Percentiles rank a stretch among this genome's conserved stretches.
These are phyloP conservation scores for Nosema muscidifuracis DNA, from an alignment of 371 early-diverging fungal species.

Conservation along the genomic window DNA sequence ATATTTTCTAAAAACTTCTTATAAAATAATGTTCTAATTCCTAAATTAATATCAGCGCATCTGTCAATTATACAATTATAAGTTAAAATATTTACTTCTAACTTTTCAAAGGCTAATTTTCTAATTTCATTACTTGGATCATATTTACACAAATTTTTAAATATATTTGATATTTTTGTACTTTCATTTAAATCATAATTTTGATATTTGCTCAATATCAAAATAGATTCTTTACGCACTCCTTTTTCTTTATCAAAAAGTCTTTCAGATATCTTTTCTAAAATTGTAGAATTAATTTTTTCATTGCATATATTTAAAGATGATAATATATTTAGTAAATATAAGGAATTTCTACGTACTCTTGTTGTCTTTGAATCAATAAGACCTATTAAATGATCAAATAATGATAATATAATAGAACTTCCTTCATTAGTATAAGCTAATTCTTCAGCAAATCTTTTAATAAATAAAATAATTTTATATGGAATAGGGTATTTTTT, in stretches of 20 bases:
- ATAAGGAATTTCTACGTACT: slow-evolving; percentile 30
- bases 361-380: slow-evolving; percentile 19
- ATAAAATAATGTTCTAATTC: slow-evolving; percentile 50
- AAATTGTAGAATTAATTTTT: not conserved
- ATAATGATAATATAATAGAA: not conserved
- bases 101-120: slow-evolving; percentile 17
- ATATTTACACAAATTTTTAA: slow-evolving; percentile 48
- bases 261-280: slow-evolving; percentile 42
- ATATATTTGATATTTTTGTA: slow-evolving; percentile 17
- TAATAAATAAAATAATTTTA: slow-evolving; percentile 30
- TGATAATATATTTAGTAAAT: slow-evolving; percentile 13
- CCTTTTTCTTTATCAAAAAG: slow-evolving; percentile 54
- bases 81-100: slow-evolving; percentile 30
- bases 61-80: slow-evolving; percentile 37
- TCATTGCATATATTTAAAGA: not conserved
- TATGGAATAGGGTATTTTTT: slow-evolving; percentile 29
- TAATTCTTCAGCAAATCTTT: slow-evolving; percentile 26
- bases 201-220: slow-evolving; percentile 36
- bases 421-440: not conserved
- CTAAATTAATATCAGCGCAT: slow-evolving; percentile 38
- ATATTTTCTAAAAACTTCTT: slow-evolving; percentile 25
- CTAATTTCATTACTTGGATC: slow-evolving; percentile 43
- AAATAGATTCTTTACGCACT: slow-evolving; percentile 53
- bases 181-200: slow-evolving; percentile 23
- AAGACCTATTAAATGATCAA: slow-evolving; percentile 19